Percentiles rank a stretch among this genome's conserved stretches.
Conservation (phyloP, 352 stramenopile species). For the Blastocystis sp. region DNA sequence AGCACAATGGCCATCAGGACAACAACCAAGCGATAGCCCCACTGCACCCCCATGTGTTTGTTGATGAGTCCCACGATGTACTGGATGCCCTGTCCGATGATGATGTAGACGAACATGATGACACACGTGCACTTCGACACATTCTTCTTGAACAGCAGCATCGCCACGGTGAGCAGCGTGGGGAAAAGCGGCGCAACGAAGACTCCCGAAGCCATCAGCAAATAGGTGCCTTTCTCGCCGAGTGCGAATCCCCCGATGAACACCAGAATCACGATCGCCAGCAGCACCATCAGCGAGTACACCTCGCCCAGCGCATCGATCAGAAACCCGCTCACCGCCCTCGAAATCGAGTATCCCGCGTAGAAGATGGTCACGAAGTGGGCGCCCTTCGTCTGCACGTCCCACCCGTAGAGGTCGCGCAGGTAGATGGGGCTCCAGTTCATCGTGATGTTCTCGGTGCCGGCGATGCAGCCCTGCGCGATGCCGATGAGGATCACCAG, state of each 20-base stretch:
- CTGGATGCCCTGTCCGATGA: slow-evolving; percentile 21
- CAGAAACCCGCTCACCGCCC: slow-evolving; percentile 33
- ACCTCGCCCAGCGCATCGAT: slow-evolving; percentile 35
- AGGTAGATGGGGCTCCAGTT: slow-evolving; percentile 55
- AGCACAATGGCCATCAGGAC: slow-evolving; percentile 17
- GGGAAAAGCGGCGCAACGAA: slow-evolving; percentile 43
- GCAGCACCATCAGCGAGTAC: not conserved
- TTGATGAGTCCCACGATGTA: slow-evolving; percentile 12
- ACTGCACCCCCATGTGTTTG: not conserved
- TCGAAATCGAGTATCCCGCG: slow-evolving; percentile 15
- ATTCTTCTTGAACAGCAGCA: slow-evolving; percentile 34
- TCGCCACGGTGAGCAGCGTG: slow-evolving; percentile 34
- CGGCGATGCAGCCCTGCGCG: slow-evolving; percentile 28
- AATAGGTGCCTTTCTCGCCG: not conserved
- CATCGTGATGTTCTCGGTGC: slow-evolving; percentile 43
- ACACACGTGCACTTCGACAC: slow-evolving; percentile 36
- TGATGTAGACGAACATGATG: slow-evolving; percentile 51
- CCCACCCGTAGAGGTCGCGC: slow-evolving; percentile 52
- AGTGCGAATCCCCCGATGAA: slow-evolving; percentile 18
- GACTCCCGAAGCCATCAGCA: not conserved
- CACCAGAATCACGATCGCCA: not conserved
- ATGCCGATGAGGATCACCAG: slow-evolving; percentile 17
- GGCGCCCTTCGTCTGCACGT: slow-evolving; percentile 11
- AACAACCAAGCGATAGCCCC: slow-evolving; percentile 48
- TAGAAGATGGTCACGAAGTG: slow-evolving; percentile 47